Conservation (phyloP, 2,329 filamentous ascomycete species). For the Fusarium metavorans region DNA sequence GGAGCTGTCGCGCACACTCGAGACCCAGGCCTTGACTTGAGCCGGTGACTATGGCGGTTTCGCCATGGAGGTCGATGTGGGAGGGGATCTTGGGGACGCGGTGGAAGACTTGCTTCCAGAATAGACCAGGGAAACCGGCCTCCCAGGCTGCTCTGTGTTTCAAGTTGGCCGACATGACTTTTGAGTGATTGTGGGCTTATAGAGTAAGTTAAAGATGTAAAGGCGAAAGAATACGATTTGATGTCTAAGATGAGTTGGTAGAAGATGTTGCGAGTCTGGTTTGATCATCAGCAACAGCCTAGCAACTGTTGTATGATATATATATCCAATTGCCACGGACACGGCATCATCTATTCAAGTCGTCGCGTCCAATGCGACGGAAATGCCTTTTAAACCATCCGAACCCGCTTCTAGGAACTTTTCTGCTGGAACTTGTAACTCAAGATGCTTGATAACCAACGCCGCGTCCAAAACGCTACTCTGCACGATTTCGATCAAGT, state of each 20-base stretch:
- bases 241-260: not conserved
- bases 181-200: too few species aligned
- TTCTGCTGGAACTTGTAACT: not conserved
- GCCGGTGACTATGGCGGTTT: slow-evolving; percentile 59
- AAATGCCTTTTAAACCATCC: not conserved
- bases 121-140: not conserved
- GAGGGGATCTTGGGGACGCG: slow-evolving; percentile 22
- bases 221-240: not conserved
- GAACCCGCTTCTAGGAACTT: not conserved
- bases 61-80: slow-evolving; percentile 42
- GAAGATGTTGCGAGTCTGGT: not conserved
- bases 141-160: slow-evolving; percentile 13
- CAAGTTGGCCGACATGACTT: slow-evolving; percentile 23
- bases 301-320: not conserved
- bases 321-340: not conserved
- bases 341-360: too few species aligned
- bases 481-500: not conserved
- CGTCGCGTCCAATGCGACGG: not conserved
- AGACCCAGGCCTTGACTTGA: slow-evolving; percentile 58
- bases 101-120: slow-evolving; percentile 25
- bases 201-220: not conserved
- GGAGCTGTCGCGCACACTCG: slow-evolving; percentile 52
- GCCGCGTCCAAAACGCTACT: not conserved
- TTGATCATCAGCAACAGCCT: not conserved
- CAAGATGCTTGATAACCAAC: not conserved